Conservation (phyloP, 73 alveolate species). For the Paramecium octaurelia region DNA sequence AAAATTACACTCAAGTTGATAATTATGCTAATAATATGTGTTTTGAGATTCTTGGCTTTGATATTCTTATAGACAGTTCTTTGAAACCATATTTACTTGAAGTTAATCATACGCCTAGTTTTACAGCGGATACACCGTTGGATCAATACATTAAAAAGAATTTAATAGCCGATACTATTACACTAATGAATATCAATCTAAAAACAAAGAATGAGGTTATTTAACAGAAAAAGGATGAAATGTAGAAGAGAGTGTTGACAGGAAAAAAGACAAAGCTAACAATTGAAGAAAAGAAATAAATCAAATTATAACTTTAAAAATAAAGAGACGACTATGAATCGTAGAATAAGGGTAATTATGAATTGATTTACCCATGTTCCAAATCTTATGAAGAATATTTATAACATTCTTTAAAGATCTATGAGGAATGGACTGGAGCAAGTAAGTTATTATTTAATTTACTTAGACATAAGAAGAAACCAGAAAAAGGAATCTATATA, state of each 20-base stretch:
- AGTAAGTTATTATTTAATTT: not conserved
- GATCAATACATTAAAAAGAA: constrained; percentile 76
- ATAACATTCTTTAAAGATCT: constrained; percentile 23
- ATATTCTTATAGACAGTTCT: constrained; percentile 79
- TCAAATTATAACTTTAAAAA: constrained; percentile 3
- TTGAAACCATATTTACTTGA: constrained; percentile 87
- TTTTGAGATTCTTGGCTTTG: constrained; percentile 92
- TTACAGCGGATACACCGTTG: constrained; percentile 78
- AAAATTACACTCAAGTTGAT: constrained; percentile 74
- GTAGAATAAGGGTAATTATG: constrained; percentile 50
- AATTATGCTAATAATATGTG: constrained; percentile 78
- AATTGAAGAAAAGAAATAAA: not conserved
- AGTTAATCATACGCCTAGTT: constrained; percentile 90
- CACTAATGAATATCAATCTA: constrained; percentile 63
- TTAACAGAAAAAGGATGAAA: constrained; percentile 30
- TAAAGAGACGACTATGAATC: constrained; percentile 48
- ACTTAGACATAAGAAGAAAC: constrained; percentile 34
- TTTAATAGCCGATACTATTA: constrained; percentile 68
- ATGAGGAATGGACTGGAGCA: constrained; percentile 64
- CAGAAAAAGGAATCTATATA: not conserved
- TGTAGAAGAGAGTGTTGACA: constrained; percentile 39
- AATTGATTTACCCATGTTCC: constrained; percentile 23
- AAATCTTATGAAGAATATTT: constrained; percentile 52
- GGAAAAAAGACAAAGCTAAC: constrained; percentile 11
- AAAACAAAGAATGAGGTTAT: constrained; percentile 61